These are phyloP conservation scores for Malus asiatica DNA, from an alignment of 306 rosid genomes.

Conservation along the genomic window DNA sequence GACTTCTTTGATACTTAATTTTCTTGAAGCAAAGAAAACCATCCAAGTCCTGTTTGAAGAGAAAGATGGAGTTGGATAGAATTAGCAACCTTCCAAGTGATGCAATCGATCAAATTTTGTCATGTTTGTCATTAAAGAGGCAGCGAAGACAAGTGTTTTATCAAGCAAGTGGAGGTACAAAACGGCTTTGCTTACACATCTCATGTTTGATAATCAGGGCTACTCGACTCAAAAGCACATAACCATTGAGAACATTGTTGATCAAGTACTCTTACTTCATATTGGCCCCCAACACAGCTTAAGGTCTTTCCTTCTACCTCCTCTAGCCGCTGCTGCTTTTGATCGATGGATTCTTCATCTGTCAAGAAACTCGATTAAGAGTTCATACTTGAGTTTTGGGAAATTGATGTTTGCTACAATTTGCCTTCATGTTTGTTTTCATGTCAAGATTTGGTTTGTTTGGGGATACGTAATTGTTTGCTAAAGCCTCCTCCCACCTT, in stretches of 20 bases:
- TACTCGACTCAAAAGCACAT: slow-evolving; percentile 19
- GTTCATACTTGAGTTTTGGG: slow-evolving; percentile 44
- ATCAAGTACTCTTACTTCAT: slow-evolving; percentile 51
- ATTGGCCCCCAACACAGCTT: slow-evolving; percentile 37
- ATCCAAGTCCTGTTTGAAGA: slow-evolving; percentile 4
- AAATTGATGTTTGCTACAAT: slow-evolving; percentile 35
- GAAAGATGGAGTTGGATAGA: slow-evolving; percentile 36
- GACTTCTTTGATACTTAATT: too few species aligned
- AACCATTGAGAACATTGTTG: slow-evolving; percentile 27
- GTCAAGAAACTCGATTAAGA: slow-evolving; percentile 32
- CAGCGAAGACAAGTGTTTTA: slow-evolving; percentile 46
- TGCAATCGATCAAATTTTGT: slow-evolving; percentile 34
- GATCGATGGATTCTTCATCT: slow-evolving; percentile 50
- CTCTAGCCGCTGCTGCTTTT: slow-evolving; percentile 30
- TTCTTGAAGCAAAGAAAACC: too few species aligned
- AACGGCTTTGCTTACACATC: slow-evolving; percentile 39
- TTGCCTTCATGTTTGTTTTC: slow-evolving; percentile 39
- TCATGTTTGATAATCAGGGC: slow-evolving; percentile 31
- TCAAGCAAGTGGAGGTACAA: slow-evolving; percentile 56
- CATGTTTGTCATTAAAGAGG: slow-evolving; percentile 40
- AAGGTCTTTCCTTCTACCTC: slow-evolving; percentile 34
- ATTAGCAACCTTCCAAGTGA: slow-evolving; percentile 41
- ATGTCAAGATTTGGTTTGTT: slow-evolving; percentile 37
- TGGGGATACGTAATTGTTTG: slow-evolving; percentile 41
- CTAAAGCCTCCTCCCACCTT: slow-evolving; percentile 18